phyloP scores from a whole-genome alignment of 768 basidiomycete species.

The Dictyophora rubrovolvata region DNA sequence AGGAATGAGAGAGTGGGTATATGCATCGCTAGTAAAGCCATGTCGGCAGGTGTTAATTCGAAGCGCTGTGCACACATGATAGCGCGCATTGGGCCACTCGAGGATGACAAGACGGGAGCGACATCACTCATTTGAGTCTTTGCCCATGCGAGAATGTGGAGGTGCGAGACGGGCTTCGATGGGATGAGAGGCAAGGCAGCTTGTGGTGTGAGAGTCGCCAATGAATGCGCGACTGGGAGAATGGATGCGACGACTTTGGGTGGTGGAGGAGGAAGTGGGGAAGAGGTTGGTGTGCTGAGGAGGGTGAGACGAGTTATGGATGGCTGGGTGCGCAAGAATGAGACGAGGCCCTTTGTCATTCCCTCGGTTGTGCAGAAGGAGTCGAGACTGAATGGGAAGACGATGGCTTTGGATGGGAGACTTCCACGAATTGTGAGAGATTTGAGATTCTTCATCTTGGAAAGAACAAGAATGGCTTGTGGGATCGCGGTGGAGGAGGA shows the following conservation, averaged over 20 bases:
- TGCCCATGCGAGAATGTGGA: slow-evolving; percentile 9
- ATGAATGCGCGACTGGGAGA: neutral
- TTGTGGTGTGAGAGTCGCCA: slow-evolving; percentile 4
- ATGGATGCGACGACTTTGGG: neutral
- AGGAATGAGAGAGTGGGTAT: slow-evolving; percentile 3
- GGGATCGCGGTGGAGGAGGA: neutral
- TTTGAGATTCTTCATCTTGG: slow-evolving; percentile 2
- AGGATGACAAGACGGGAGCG: neutral
- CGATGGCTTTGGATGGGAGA: neutral
- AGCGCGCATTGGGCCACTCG: neutral
- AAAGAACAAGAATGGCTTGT: neutral
- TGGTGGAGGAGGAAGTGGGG: neutral
- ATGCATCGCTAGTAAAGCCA: slow-evolving; percentile 7
- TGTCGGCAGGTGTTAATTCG: slow-evolving; percentile 1
- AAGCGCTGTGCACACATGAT: slow-evolving; percentile 5
- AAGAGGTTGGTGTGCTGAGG: neutral
- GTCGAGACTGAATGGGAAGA: slow-evolving; percentile 4
- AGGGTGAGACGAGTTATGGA: slow-evolving; percentile 4
- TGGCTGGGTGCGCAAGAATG: slow-evolving; percentile 4
- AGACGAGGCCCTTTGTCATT: neutral
- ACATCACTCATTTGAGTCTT: neutral
- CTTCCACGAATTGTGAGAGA: slow-evolving; percentile 3
- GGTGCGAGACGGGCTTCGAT: slow-evolving; percentile 1
- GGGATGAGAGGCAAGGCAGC: slow-evolving; percentile 5
- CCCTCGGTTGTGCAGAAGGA: slow-evolving; percentile 7